These are phyloP conservation scores for Porogramme epimiltina DNA, from an alignment of 1,284 basidiomycete genomes.

Conservation along the genomic window DNA sequence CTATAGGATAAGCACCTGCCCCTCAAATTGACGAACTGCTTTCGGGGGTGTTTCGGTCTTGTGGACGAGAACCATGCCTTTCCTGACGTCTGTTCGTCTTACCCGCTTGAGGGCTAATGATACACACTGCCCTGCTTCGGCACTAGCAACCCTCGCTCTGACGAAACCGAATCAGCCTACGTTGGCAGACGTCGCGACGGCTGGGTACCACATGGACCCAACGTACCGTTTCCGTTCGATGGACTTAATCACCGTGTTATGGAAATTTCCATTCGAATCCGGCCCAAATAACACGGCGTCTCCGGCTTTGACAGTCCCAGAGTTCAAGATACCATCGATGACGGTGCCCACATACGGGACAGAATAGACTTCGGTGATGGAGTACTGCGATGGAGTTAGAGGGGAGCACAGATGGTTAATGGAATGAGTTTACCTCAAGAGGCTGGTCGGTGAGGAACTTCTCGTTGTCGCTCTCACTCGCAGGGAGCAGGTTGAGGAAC, in stretches of 20 bases:
- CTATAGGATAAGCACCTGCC: conserved; percentile 85
- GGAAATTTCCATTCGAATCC: conserved; percentile 90
- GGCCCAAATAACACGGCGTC: conserved; percentile 89
- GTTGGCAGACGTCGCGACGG: neutral
- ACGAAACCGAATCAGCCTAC: conserved; percentile 5
- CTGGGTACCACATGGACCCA: neutral
- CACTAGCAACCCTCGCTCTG: conserved; percentile 81
- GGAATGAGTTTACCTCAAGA: conserved; percentile 62
- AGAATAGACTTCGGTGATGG: conserved; percentile 78
- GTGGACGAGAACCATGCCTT: conserved; percentile 92
- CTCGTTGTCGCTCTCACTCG: conserved; percentile 80
- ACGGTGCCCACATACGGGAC: conserved; percentile 96
- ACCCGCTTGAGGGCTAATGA: conserved; percentile 93
- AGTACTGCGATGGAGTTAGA: conserved; percentile 51
- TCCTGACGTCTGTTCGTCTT: conserved; percentile 80
- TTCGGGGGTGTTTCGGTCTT: conserved; percentile 81
- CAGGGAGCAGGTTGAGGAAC: conserved; percentile 85
- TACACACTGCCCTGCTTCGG: conserved; percentile 95
- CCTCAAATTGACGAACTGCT: conserved; percentile 81
- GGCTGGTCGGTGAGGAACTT: conserved; percentile 86
- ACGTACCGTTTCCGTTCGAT: conserved; percentile 91
- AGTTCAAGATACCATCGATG: conserved; percentile 88
- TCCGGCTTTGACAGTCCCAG: conserved; percentile 75
- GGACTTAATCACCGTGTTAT: conserved; percentile 80
- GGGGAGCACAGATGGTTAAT: too few species aligned